phyloP scores from a whole-genome alignment of 768 basidiomycete species.

The Lactarius sp. region DNA sequence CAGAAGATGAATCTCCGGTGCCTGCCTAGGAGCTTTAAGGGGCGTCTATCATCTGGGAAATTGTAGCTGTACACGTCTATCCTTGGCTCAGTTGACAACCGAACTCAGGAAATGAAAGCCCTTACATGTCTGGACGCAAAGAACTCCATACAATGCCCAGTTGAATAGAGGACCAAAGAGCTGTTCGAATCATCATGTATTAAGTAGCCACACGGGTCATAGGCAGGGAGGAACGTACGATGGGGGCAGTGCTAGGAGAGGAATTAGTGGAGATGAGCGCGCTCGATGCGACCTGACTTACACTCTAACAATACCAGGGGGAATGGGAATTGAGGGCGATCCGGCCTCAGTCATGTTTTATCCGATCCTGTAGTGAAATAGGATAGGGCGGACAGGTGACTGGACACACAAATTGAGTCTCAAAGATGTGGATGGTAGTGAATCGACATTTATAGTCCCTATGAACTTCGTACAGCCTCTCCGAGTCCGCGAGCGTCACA shows the following conservation, averaged over 20 bases:
- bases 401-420: background rate
- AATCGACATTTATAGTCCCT: background rate
- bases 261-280: background rate
- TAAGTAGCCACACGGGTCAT: background rate
- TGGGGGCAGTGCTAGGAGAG: conserved; percentile 1
- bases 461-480: no score
- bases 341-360: background rate
- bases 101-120: no score
- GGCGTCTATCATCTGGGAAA: conserved; percentile 4
- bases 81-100: no score
- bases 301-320: background rate
- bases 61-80: no score
- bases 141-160: no score
- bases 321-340: background rate
- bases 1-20: background rate
- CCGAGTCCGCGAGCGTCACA: no score
- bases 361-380: background rate
- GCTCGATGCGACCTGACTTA: background rate
- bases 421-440: background rate
- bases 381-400: background rate
- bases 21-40: conserved; percentile 7
- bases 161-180: background rate
- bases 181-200: background rate
- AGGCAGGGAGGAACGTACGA: background rate
- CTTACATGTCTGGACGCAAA: no score